Base-by-base conservation (phyloP, 1,284 basidiomycete genomes). In the Volvariella volvacea region DNA sequence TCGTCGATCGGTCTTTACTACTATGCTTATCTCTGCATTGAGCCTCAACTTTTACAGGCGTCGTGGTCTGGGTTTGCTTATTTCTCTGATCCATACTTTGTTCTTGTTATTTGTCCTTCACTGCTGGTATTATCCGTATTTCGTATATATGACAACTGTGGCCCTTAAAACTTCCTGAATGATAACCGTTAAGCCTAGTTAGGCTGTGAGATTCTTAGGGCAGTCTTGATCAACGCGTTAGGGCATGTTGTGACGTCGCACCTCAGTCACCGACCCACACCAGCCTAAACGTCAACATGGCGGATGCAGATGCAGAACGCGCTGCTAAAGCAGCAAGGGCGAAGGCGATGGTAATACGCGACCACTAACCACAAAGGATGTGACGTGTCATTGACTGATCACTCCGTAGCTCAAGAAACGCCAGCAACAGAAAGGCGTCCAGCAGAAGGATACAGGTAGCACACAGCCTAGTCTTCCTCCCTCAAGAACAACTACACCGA, bases 241-340 rank as follows among this genome's bases (percentile, higher is more conserved):
- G 4, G 4, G 14, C 15, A 6, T 36, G 34, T 36, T 36, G 19
- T 36, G 19, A 36, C 19, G 7, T 16, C 12, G 3, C 32, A 4
- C 10, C 9, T 12, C 20, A 16, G 14, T 12, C 39, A 8, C 3
- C 38, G 12, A 37, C 19, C 41, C 37, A 33, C 43, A 25, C 32
- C n/a, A 34, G 31, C 15, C 33, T 25, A 19, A 22, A 54, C 48
- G 6, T 28, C 25, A 58, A 48, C 48, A 69, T 75, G 70, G 71
- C 25, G 12, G 25, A 28, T 28, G 25, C 78, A 22, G 86, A 87
- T 54, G 81, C 82, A 46, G 88, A 89, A 50, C 76, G 87, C 48
- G 83, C 85, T 46, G 78, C 78, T 8, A 88, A 83, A 63, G 78
- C 86, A 49, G 88, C 87, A 2, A 76, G 87, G 51, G 87, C 83